Evolutionary conservation across 371 early-diverging fungal species (phyloP).

Genomic region (Rhizomucor miehei): DNA sequence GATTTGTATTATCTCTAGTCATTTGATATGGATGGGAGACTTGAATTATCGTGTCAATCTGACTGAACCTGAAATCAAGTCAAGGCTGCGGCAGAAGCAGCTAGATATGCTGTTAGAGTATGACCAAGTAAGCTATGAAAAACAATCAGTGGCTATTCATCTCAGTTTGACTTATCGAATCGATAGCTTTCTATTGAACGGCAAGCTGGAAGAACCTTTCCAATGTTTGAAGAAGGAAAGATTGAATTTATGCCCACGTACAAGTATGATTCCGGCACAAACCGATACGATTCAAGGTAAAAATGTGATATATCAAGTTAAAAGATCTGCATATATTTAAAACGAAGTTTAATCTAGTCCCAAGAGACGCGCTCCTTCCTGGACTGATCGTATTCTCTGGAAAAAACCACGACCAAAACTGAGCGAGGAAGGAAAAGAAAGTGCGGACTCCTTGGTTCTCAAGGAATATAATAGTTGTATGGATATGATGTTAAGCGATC

Average conservation of each 20-base stretch:
- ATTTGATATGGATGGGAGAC: constrained; percentile 92
- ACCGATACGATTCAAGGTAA: constrained; percentile 82
- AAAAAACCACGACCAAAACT: constrained; percentile 41
- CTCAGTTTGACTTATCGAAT: constrained; percentile 4
- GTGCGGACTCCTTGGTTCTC: constrained; percentile 30
- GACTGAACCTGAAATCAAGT: constrained; percentile 53
- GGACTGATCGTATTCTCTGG: constrained; percentile 94
- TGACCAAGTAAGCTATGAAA: constrained; percentile 60
- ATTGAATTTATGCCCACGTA: constrained; percentile 91
- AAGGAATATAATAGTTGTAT: constrained; percentile 57
- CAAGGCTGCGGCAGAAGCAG: constrained; percentile 50
- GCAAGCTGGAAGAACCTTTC: constrained; percentile 61
- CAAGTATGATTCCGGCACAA: constrained; percentile 86
- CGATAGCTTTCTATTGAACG: constrained; percentile 34
- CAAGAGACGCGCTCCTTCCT: constrained; percentile 85
- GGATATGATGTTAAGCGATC: constrained; percentile 80
- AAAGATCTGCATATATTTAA: not conserved
- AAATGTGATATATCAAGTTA: not conserved
- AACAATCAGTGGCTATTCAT: constrained; percentile 11
- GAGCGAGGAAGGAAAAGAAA: constrained; percentile 11
- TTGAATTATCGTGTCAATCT: constrained; percentile 88
- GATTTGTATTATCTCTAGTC: constrained; percentile 34
- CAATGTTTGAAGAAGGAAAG: constrained; percentile 76
- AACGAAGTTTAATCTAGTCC: constrained; percentile 42
- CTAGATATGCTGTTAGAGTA: constrained; percentile 54